Evolutionary conservation across 768 basidiomycete genomes (phyloP).

Genomic region (Pulveroboletus sp.): DNA sequence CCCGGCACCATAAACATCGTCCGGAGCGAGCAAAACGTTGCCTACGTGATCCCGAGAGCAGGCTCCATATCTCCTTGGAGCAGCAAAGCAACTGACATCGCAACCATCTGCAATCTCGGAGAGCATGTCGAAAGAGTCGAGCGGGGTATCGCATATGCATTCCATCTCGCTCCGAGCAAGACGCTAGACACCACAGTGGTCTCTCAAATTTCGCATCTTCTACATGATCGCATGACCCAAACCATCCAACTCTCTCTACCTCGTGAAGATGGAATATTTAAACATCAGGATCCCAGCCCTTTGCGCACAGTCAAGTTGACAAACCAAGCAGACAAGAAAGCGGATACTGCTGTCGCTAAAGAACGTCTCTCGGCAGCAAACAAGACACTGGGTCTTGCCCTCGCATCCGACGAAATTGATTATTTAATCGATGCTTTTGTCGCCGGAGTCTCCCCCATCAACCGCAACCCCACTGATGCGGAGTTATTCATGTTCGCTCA

Average conservation of each 20-base stretch:
- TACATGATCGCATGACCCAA: slow-evolving; percentile 99
- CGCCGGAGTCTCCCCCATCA: slow-evolving; percentile 60
- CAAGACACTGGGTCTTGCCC: slow-evolving; percentile 82
- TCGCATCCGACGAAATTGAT: slow-evolving; percentile 85
- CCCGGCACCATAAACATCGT: slow-evolving; percentile 39
- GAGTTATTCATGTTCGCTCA: slow-evolving; percentile 99
- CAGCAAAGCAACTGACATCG: slow-evolving; percentile 97
- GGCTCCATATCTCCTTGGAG: slow-evolving; percentile 99
- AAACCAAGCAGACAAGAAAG: slow-evolving; percentile 18
- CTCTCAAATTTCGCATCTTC: slow-evolving; percentile 56
- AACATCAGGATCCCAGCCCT: slow-evolving; percentile 60
- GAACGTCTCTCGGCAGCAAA: slow-evolving; percentile 75
- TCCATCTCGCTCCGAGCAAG: slow-evolving; percentile 45
- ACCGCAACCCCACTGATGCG: slow-evolving; percentile 90
- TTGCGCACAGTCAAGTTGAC: slow-evolving; percentile 69
- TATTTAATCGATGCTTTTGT: slow-evolving; percentile 91
- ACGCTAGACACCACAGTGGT: slow-evolving; percentile 47
- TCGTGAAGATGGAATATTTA: slow-evolving; percentile 53
- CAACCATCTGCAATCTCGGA: slow-evolving; percentile 79
- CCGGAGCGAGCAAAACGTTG: slow-evolving; percentile 38
- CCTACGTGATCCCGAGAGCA: slow-evolving; percentile 77
- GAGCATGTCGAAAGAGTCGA: slow-evolving; percentile 77
- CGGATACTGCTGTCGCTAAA: slow-evolving; percentile 43
- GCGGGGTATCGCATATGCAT: slow-evolving; percentile 70
- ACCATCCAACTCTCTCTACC: slow-evolving; percentile 60